Conservation (phyloP, 1,139 yeast species). For the Hanseniaspora uvarum region DNA sequence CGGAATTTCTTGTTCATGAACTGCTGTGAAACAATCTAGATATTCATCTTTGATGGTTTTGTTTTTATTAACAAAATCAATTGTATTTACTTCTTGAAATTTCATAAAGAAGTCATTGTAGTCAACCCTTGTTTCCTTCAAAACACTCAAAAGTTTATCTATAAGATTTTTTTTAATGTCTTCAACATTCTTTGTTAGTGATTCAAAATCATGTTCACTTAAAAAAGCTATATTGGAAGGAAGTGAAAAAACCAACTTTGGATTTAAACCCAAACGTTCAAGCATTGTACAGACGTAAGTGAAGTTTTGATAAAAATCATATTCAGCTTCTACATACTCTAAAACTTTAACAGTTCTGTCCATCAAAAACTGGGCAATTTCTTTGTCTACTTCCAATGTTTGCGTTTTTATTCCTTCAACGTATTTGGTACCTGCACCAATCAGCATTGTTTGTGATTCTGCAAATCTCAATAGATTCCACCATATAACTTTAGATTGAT, state of each 20-base stretch:
- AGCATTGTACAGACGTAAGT: conserved; percentile 53
- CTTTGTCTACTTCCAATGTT: conserved; percentile 33
- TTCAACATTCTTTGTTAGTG: conserved; percentile 17
- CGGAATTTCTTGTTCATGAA: conserved; percentile 34
- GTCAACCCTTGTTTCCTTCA: conserved; percentile 57
- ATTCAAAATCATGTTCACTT: conserved; percentile 37
- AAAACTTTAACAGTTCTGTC: conserved; percentile 57
- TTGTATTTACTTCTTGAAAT: conserved; percentile 39
- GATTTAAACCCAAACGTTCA: conserved; percentile 55
- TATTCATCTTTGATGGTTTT: conserved; percentile 17
- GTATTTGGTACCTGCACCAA: conserved; percentile 55
- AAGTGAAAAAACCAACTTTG: background rate
- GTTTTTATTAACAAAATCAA: conserved; percentile 23
- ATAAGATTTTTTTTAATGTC: conserved; percentile 33
- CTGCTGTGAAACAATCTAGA: conserved; percentile 4
- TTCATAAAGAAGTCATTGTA: conserved; percentile 67
- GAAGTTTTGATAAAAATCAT: conserved; percentile 50
- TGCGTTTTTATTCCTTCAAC: conserved; percentile 35
- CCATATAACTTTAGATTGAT: conserved; percentile 82
- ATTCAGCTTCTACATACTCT: conserved; percentile 54
- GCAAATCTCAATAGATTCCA: conserved; percentile 86
- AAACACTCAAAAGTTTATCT: conserved; percentile 52
- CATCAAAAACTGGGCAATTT: conserved; percentile 44
- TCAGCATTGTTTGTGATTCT: conserved; percentile 68
- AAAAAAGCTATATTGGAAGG: conserved; percentile 28